Evolutionary conservation across 495 filamentous ascomycete genomes (phyloP).

Genomic region (Clavariopsis aquatica): DNA sequence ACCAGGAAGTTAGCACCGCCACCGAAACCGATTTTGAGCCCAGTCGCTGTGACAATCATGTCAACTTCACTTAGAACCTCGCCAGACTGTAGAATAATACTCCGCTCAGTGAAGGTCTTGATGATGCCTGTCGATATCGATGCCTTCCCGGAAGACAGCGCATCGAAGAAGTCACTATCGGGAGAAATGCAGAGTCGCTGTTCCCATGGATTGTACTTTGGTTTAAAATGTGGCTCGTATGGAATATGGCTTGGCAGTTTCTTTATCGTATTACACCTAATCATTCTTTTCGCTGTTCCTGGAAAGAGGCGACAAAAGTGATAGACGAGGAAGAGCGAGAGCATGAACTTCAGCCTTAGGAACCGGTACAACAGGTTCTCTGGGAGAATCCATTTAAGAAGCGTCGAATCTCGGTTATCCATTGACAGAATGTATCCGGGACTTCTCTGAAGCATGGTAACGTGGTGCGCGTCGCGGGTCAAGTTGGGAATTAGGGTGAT

Average conservation of each 20-base stretch:
- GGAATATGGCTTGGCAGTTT: background rate
- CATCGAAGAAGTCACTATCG: background rate
- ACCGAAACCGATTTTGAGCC: background rate
- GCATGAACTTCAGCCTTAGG: background rate
- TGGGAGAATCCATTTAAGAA: background rate
- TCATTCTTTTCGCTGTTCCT: background rate
- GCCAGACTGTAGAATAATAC: background rate
- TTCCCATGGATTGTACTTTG: background rate
- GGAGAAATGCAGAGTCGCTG: background rate
- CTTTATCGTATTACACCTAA: background rate
- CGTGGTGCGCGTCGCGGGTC: slow-evolving; percentile 13
- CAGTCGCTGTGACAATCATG: background rate
- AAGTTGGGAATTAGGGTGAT: slow-evolving; percentile 27
- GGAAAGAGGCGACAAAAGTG: background rate
- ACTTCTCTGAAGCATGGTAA: slow-evolving; percentile 32
- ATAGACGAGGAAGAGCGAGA: background rate
- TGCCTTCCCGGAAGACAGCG: background rate
- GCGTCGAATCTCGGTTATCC: background rate
- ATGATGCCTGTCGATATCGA: background rate
- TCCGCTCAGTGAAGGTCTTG: background rate
- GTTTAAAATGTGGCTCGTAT: background rate
- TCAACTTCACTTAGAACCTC: background rate
- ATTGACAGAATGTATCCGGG: slow-evolving; percentile 22
- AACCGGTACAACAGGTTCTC: background rate
- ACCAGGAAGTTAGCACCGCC: background rate